Base-by-base conservation (phyloP, 306 rosid species). In the Betula pendula region DNA sequence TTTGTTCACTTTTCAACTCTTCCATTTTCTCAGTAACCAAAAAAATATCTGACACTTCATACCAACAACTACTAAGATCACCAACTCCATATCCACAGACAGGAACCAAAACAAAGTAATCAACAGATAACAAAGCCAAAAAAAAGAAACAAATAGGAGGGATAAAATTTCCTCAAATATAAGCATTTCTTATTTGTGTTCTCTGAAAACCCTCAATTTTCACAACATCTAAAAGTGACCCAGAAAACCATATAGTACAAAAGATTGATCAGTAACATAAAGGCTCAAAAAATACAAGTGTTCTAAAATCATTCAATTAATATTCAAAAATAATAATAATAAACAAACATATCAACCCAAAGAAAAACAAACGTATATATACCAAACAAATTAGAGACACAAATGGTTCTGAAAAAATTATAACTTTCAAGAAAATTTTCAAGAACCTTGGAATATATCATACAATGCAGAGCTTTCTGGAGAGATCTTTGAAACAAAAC, bases 21-120 rank as follows among this genome's bases (percentile, higher is more conserved):
- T 78, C 53, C 51, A 48, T 59, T 59, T 48, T 11, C 35, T 78
- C 71, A 38, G 75, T 68, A 20, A n/a, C 52, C 49, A 70, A 77
- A 70, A 44, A 24, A 19, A 50, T 13, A 22, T 6, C 27, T 0
- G 49, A 44, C 42, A 47, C 14, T 43, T 31, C 52, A 29, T 13
- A 76, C 15, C 42, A 74, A 24, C 31, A 75, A 75, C 56, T 25
- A 51, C 5, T 55, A 3, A 33, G 53, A 58, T 49, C 22, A 22
- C 60, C 25, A 55, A 22, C 40, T 38, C 70, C 52, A 44, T 17
- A 33, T 51, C n/a, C 14, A 62, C 11, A 19, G 24, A 59, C 66
- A 75, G 25, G 47, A 66, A 72, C 52, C 12, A 20, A 5, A 63
- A 71, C 63, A 55, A 35, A 16, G 25, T 25, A 3, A 17, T n/a